Base-by-base conservation (phyloP, 2,329 filamentous ascomycete genomes). In the Alternaria postmessia region DNA sequence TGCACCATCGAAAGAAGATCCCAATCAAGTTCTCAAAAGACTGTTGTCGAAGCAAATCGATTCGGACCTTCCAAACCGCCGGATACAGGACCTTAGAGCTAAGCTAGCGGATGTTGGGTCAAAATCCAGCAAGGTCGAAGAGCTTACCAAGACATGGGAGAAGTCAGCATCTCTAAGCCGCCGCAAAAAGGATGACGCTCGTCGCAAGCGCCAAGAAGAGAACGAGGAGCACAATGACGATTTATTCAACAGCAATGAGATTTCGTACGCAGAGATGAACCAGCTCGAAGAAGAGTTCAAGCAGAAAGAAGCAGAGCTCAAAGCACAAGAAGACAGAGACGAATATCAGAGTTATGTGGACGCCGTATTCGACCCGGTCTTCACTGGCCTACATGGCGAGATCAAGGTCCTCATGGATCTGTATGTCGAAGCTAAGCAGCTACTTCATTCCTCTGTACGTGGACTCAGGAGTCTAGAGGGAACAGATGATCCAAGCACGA, bases 241-340 rank as follows among this genome's bases (percentile, higher is more conserved):
- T 1, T 76, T 87, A 1, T 87, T 86, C 75, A 83, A 87, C 63
- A 81, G 81, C 49, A 82, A 86, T 55, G 82, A 86, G 64, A 86
- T 87, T 44, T 84, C 84, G 0, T 87, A 87, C 69, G 84, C 84
- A 12, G 85, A 87, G 49, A 85, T 87, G 65, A 82, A 82, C 38
- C 79, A 79, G 16, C 75, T 87, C 9, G 85, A 87, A 67, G 81
- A 84, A 49, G 84, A 86, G 30, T 86, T 86, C 65, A 84, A 85
- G 58, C 80, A 83, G 55, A 79, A 79, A 9, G 85, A 87, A 69
- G 81, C 80, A 46, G 79, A 81, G 32, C 76, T 79, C 39, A 84
- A 84, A 63, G 79, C 83, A n/a, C 79, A 83, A 44, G 85, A 87
- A 71, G 84, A 86, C 61, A 77, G 82, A 42, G 77, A 78, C 11